Evolutionary conservation across 2,329 filamentous ascomycete species (phyloP).

Genomic region (Fusarium tricinctum): DNA sequence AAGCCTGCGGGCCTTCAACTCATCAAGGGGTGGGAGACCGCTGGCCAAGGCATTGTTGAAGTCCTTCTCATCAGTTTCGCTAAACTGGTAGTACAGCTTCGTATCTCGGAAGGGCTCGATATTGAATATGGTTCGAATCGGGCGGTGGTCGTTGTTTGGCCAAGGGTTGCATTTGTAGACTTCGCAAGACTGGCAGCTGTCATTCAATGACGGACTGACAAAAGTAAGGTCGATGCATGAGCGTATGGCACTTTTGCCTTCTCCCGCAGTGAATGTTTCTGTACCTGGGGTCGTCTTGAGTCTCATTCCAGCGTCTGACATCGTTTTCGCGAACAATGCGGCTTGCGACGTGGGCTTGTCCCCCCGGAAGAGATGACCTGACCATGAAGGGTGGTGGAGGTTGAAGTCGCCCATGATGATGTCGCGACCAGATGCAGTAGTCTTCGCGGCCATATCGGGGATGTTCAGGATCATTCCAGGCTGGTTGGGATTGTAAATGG

Average conservation of each 20-base stretch:
- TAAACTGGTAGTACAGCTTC: background rate
- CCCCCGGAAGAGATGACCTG: background rate
- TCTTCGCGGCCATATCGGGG: background rate
- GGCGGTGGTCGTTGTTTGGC: slow-evolving; percentile 5
- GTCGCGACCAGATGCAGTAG: background rate
- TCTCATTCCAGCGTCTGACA: background rate
- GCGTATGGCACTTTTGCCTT: too few relatives aligned
- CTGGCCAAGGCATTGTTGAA: background rate
- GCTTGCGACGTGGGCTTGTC: background rate
- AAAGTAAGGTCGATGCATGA: slow-evolving; percentile 15
- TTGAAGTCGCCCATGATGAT: slow-evolving; percentile 25
- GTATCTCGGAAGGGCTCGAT: background rate
- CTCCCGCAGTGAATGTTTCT: background rate
- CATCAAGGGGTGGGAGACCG: background rate
- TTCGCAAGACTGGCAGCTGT: background rate
- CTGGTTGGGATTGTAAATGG: slow-evolving; percentile 10
- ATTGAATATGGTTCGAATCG: background rate
- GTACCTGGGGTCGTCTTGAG: background rate
- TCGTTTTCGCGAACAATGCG: background rate
- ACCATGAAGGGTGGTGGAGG: slow-evolving; percentile 7
- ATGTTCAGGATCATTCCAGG: background rate
- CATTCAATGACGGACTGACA: background rate
- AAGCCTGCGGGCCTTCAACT: background rate
- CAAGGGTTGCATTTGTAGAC: background rate
- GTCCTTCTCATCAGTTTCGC: background rate